Conservation (phyloP, 2,329 filamentous ascomycete genomes). For the Ascochyta lentis region DNA sequence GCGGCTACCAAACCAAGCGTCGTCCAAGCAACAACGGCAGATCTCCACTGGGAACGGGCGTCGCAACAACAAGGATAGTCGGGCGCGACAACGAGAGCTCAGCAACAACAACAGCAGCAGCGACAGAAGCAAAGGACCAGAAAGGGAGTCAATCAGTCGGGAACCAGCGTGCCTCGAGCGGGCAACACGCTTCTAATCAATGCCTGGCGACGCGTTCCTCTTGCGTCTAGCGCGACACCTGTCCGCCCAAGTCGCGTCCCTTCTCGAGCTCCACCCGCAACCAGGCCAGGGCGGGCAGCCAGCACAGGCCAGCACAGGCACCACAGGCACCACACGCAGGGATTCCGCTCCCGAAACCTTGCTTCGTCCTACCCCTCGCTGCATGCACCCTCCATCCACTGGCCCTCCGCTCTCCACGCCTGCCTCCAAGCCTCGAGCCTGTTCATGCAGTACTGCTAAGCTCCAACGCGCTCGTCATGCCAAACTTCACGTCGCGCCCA, state of each 20-base stretch:
- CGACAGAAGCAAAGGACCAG: background rate
- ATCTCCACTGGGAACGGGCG: background rate
- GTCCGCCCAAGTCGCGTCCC: background rate
- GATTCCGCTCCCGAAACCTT: slow-evolving; percentile 7
- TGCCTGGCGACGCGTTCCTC: slow-evolving; percentile 10
- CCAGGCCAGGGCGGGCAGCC: no score
- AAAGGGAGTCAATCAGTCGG: background rate
- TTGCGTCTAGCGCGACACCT: slow-evolving; percentile 3
- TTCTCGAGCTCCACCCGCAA: background rate
- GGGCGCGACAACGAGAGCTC: no score
- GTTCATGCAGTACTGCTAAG: background rate
- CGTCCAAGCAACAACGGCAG: slow-evolving; percentile 13
- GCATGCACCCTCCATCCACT: background rate
- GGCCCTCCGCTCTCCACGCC: background rate
- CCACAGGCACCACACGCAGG: background rate
- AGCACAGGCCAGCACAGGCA: no score
- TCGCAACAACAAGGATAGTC: background rate
- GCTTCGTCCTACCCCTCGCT: slow-evolving; percentile 13
- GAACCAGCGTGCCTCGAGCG: background rate
- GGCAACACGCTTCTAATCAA: slow-evolving; percentile 9
- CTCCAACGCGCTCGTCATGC: slow-evolving; percentile 7
- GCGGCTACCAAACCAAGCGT: background rate
- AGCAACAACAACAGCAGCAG: background rate
- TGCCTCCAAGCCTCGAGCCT: background rate
- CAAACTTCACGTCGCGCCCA: slow-evolving; percentile 2